Conservation (phyloP, 129 eudicot species). For the Centella asiatica region DNA sequence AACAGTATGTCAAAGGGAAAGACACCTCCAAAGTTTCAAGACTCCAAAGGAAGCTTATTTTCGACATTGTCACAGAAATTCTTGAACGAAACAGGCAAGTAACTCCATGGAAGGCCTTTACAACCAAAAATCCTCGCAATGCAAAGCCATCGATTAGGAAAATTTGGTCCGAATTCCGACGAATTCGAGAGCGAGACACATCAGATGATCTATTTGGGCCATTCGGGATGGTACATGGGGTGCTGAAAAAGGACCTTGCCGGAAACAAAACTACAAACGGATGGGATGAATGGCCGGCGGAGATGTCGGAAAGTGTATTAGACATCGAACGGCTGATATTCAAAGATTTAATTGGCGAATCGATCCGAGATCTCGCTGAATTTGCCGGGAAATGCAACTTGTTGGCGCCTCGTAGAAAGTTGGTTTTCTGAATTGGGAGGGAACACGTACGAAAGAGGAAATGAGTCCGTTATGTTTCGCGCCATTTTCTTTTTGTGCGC, state of each 20-base stretch:
- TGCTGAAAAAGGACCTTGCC: constrained; percentile 57
- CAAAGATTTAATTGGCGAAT: constrained; percentile 71
- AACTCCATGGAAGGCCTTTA: constrained; percentile 60
- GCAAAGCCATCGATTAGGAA: constrained; percentile 16
- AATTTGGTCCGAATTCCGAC: constrained; percentile 66
- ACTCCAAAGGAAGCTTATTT: constrained; percentile 63
- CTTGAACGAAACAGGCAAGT: constrained; percentile 37
- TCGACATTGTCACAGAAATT: constrained; percentile 54
- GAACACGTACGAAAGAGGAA: background rate
- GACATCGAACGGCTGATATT: constrained; percentile 75
- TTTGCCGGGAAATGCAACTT: constrained; percentile 31
- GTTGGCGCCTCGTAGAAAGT: constrained; percentile 54
- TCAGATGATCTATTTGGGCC: constrained; percentile 21
- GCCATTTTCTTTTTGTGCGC: background rate
- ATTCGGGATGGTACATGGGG: constrained; percentile 44
- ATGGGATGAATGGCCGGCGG: constrained; percentile 61
- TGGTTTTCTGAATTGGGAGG: constrained; percentile 44
- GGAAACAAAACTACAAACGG: constrained; percentile 32
- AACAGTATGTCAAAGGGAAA: constrained; percentile 31
- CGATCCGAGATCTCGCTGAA: constrained; percentile 46
- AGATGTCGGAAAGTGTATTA: constrained; percentile 55
- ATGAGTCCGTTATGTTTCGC: background rate
- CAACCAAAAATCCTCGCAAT: background rate
- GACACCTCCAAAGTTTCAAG: constrained; percentile 43
- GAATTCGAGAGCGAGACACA: constrained; percentile 35